Evolutionary conservation across 164 flowering plant species (phyloP).

Genomic region (Chloranthus sessilifolius): DNA sequence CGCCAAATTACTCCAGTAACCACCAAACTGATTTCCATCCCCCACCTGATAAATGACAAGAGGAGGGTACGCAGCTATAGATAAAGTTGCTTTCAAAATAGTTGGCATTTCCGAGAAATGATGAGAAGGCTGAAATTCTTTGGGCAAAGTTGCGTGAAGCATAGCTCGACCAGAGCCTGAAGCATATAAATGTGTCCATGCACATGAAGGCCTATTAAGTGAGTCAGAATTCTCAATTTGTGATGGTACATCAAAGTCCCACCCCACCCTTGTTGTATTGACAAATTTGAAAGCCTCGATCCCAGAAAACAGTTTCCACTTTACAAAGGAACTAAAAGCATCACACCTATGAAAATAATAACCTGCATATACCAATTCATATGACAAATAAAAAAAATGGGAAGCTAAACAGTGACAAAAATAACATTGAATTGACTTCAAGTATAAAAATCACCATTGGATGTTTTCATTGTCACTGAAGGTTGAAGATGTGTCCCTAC

Average conservation of each 20-base stretch:
- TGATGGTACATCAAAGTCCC: constrained; percentile 18
- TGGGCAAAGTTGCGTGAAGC: constrained; percentile 65
- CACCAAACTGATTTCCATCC: constrained; percentile 86
- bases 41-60: constrained; percentile 56
- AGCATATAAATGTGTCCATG: constrained; percentile 65
- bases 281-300: constrained; percentile 57
- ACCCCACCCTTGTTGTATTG: constrained; percentile 30
- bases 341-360: constrained; percentile 65
- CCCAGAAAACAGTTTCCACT: constrained; percentile 56
- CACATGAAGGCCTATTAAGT: constrained; percentile 53
- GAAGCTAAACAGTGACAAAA: background rate
- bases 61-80: constrained; percentile 65
- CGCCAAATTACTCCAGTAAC: constrained; percentile 61
- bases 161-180: constrained; percentile 52
- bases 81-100: constrained; percentile 50
- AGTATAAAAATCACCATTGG: constrained; percentile 44
- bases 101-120: constrained; percentile 31
- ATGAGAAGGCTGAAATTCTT: constrained; percentile 39
- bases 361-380: constrained; percentile 39
- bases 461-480: constrained; percentile 75
- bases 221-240: constrained; percentile 14
- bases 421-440: constrained; percentile 1
- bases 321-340: constrained; percentile 59
- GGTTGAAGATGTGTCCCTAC: constrained; percentile 79
- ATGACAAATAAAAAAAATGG: constrained; percentile 3